Evolutionary conservation across 2,329 filamentous ascomycete genomes (phyloP).

Genomic region (Rutstroemia sydowiana): DNA sequence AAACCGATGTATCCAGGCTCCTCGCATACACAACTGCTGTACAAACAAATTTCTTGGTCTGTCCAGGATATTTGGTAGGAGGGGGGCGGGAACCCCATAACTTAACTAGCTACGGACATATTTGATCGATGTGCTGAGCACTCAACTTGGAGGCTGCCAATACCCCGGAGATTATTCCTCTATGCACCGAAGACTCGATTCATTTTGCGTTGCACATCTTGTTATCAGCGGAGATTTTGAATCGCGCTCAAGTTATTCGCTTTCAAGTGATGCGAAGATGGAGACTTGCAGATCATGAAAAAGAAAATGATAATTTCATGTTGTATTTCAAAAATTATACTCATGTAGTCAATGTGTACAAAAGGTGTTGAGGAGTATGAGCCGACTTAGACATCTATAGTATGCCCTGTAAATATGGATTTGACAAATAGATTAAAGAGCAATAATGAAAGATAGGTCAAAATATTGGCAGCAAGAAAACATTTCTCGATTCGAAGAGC

Average conservation of each 20-base stretch:
- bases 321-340: neutral
- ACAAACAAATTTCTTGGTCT: neutral
- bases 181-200: neutral
- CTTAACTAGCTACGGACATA: no score
- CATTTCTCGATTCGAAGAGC: no score
- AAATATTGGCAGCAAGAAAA: no score
- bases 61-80: neutral
- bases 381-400: no score
- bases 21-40: neutral
- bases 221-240: neutral
- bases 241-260: neutral
- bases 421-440: no score
- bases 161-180: conserved; percentile 2
- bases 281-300: neutral
- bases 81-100: neutral
- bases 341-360: neutral
- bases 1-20: conserved; percentile 2
- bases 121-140: neutral
- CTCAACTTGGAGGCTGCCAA: neutral
- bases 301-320: neutral
- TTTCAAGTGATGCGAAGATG: neutral
- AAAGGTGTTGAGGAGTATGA: neutral
- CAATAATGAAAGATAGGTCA: no score
- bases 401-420: no score
- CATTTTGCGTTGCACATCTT: neutral